These are phyloP conservation scores for Penicillium macrosclerotiorum DNA, from an alignment of 495 filamentous ascomycete species.

Conservation along the genomic window DNA sequence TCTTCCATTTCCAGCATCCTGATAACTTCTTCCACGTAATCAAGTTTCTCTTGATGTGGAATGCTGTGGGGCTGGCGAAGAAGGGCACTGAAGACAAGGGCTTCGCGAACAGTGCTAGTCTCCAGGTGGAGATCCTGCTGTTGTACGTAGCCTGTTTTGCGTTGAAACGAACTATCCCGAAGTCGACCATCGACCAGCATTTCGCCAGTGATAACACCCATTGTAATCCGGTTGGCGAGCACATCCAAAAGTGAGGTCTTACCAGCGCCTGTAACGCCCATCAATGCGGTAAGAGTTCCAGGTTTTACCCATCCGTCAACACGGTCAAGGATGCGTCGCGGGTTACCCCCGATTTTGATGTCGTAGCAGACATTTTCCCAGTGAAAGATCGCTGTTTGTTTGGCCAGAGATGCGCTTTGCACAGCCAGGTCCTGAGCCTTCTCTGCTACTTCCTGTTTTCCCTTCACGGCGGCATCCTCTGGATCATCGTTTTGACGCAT, in stretches of 20 bases:
- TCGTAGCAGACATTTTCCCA: slow-evolving; percentile 2
- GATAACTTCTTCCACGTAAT: slow-evolving; percentile 88
- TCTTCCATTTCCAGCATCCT: slow-evolving; percentile 80
- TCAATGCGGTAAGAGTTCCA: slow-evolving; percentile 62
- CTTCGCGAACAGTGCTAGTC: slow-evolving; percentile 81
- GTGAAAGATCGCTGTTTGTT: slow-evolving; percentile 1
- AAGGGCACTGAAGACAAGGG: slow-evolving; percentile 78
- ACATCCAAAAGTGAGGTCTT: slow-evolving; percentile 54
- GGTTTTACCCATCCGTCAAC: slow-evolving; percentile 60
- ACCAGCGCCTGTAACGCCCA: slow-evolving; percentile 57
- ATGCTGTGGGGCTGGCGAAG: slow-evolving; percentile 75
- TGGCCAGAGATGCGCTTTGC: slow-evolving; percentile 28
- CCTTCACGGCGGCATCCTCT: slow-evolving; percentile 43
- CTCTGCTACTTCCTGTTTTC: slow-evolving; percentile 9
- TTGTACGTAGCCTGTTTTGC: slow-evolving; percentile 90
- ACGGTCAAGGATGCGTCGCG: not conserved
- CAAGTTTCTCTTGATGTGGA: slow-evolving; percentile 74
- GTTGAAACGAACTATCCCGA: slow-evolving; percentile 74
- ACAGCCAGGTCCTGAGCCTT: not conserved
- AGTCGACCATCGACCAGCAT: slow-evolving; percentile 50
- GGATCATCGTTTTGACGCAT: slow-evolving; percentile 45
- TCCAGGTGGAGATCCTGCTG: slow-evolving; percentile 88
- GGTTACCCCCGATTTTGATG: not conserved
- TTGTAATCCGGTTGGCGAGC: slow-evolving; percentile 43
- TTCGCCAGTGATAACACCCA: slow-evolving; percentile 49